Conservation (phyloP, 805 yeast genomes). For the Lachancea fermentati region DNA sequence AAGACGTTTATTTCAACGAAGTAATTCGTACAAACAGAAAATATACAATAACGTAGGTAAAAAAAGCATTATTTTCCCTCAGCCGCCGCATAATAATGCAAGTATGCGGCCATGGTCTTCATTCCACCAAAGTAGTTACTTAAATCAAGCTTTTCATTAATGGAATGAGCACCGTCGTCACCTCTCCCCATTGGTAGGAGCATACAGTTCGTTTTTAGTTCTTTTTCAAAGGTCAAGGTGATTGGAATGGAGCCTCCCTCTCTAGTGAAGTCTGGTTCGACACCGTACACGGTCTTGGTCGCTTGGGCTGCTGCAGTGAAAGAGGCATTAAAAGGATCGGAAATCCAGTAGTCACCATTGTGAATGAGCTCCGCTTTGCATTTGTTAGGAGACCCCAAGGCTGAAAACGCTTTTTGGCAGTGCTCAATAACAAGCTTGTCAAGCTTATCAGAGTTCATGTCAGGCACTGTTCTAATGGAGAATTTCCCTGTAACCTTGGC, state of each 20-base stretch:
- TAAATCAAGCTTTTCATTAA: slow-evolving; percentile 88
- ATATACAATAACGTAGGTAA: background rate
- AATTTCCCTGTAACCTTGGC: slow-evolving; percentile 92
- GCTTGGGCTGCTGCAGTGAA: slow-evolving; percentile 94
- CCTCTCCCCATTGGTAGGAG: slow-evolving; percentile 98
- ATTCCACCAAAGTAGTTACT: slow-evolving; percentile 89
- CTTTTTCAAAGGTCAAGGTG: slow-evolving; percentile 87
- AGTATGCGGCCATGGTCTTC: slow-evolving; percentile 87
- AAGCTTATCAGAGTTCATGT: slow-evolving; percentile 75
- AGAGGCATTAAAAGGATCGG: slow-evolving; percentile 87
- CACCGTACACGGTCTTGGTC: slow-evolving; percentile 88
- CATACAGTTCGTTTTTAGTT: slow-evolving; percentile 77
- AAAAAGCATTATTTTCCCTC: slow-evolving; percentile 18
- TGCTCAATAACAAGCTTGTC: slow-evolving; percentile 72
- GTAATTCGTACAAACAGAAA: background rate
- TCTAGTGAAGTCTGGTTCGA: slow-evolving; percentile 94
- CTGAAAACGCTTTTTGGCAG: slow-evolving; percentile 58
- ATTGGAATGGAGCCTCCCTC: slow-evolving; percentile 99
- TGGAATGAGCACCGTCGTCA: slow-evolving; percentile 98
- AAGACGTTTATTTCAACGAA: background rate
- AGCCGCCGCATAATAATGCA: slow-evolving; percentile 69
- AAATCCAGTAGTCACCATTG: slow-evolving; percentile 95
- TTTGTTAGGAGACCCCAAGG: slow-evolving; percentile 72
- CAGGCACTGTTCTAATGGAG: slow-evolving; percentile 95
- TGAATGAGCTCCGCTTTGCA: slow-evolving; percentile 72